Evolutionary conservation across 2,329 filamentous ascomycete species (phyloP).

Genomic region (Zymoseptoria pseudotritici): DNA sequence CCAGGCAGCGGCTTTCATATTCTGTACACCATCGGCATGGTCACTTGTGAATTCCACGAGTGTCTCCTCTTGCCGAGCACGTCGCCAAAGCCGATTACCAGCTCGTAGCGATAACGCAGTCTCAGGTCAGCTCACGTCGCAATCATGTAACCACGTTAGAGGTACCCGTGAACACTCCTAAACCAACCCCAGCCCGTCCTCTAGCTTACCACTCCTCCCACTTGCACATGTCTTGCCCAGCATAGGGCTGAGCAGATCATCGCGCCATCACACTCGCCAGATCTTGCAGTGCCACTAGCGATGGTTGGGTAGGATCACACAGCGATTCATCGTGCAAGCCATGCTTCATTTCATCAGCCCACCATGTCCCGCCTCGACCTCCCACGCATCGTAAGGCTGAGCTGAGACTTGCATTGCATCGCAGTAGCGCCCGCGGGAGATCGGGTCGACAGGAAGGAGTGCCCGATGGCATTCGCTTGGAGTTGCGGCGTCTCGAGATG

Average conservation of each 20-base stretch:
- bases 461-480: neutral
- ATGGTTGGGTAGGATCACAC: neutral
- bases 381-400: neutral
- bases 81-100: no score
- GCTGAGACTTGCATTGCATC: neutral
- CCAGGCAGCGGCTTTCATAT: no score
- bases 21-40: no score
- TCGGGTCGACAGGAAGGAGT: neutral
- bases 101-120: no score
- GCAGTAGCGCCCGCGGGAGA: neutral
- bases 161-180: neutral
- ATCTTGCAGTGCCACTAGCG: neutral
- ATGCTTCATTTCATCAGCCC: neutral
- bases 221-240: neutral
- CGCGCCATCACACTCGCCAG: no score
- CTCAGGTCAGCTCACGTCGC: no score
- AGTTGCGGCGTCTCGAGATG: neutral
- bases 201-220: neutral
- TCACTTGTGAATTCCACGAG: no score
- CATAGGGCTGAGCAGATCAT: neutral
- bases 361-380: neutral
- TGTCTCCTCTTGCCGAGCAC: no score
- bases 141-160: neutral
- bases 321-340: neutral
- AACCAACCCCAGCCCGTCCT: neutral